Percentiles rank a stretch among this genome's conserved stretches.
Conservation (phyloP, 1,284 basidiomycete genomes). For the Leccinum solheimii region DNA sequence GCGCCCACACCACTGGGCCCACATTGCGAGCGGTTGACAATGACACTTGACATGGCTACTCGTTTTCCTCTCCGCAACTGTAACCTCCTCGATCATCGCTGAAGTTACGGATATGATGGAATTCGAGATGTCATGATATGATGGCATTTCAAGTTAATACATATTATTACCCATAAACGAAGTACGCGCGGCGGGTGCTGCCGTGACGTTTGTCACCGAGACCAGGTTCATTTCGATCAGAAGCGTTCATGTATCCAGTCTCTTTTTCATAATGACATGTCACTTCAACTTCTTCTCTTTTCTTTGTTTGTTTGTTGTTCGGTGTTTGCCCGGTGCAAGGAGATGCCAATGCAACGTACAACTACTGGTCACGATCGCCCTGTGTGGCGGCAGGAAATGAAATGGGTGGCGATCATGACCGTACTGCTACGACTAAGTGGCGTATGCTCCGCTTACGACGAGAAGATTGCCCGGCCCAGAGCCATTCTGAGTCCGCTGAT, state of each 20-base stretch:
- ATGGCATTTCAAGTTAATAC: neutral
- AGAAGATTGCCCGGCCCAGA: neutral
- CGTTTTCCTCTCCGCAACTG: neutral
- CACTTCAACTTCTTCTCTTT: neutral
- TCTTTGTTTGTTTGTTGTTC: neutral
- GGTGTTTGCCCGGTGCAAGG: neutral
- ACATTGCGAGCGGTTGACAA: neutral
- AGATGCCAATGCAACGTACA: neutral
- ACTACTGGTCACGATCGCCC: conserved; percentile 18
- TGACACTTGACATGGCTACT: neutral
- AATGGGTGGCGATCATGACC: conserved; percentile 34
- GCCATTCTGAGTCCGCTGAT: conserved; percentile 16
- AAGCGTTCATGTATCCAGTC: neutral
- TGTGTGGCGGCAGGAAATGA: conserved; percentile 28
- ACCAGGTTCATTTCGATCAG: neutral
- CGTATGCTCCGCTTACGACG: neutral
- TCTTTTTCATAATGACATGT: neutral
- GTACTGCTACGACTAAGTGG: neutral
- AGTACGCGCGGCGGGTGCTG: neutral
- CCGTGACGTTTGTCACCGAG: no score
- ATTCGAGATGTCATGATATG: neutral
- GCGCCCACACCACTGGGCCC: neutral
- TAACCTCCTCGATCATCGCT: neutral
- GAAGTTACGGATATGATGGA: neutral
- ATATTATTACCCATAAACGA: neutral